Evolutionary conservation across 164 flowering plant genomes (phyloP), one percentile per base, ranked within the genome.

Genomic region (Sextonia rubra): DNA sequence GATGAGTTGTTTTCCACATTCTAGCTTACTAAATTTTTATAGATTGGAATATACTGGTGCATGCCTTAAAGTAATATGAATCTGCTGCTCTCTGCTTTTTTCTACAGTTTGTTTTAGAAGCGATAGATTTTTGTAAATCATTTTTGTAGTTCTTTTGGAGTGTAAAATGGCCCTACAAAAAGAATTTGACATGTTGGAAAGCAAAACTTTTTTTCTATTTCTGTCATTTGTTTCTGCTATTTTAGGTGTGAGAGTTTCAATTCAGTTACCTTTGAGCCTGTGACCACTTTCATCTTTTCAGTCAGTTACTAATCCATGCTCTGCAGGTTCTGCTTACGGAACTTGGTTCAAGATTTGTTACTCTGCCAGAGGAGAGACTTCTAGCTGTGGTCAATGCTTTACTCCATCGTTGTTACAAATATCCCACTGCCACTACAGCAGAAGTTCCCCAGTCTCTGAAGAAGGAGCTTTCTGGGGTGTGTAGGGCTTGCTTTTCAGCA

Each of bases 391-490:
- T 96, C 64, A 93, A 96, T 83, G 98, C 98, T 70, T 72, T 96
- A 76, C 97, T 96, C 47, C 99, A 96, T 75, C 95, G 98, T 23
- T 93, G 98, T 74, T 96, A 96, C 81, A 93, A 96, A 80, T 93
- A 93, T 62, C 98, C 99, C 20, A 93, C 98, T 77, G 97, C 97
- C 52, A 96, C 98, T 61, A 96, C 97, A 9, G 97, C 95, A 1
- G 99, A 96, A 83, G 99, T 96, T 80, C 99, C 99, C 48, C 97
- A 86, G 26, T 88, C 98, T 81, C 91, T 96, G 60, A 96, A 93
- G 85, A 96, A 96, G 80, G 99, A 96, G 89, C 95, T 96, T 32
- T 93, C 98, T 70, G 98, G 98, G 71, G 99, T 96, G 75, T 96
- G 99, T 79, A 88, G 89, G 77, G 99, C 99, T 73, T 96, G 99